Conservation (phyloP, 129 eudicot species). For the Calendula officinalis region DNA sequence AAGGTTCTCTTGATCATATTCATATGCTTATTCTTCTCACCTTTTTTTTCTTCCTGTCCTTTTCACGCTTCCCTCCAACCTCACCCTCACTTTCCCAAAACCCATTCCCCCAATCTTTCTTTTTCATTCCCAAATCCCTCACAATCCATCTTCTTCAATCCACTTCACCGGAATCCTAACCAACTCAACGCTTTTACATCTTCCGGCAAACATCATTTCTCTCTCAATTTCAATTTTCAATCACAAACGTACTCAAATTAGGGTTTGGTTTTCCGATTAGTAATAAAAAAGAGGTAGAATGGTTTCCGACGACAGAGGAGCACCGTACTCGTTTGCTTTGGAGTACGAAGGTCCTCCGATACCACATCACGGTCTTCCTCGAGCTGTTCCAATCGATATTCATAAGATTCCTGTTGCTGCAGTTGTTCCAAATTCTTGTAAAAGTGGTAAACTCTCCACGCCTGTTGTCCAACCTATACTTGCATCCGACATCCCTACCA, state of each 20-base stretch:
- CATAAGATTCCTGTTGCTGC: slow-evolving; percentile 87
- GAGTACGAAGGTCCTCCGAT: slow-evolving; percentile 93
- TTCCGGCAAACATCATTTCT: neutral
- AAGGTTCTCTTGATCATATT: slow-evolving; percentile 20
- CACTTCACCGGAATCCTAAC: neutral
- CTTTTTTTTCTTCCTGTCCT: slow-evolving; percentile 19
- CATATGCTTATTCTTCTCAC: slow-evolving; percentile 22
- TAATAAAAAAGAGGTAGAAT: neutral
- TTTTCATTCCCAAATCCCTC: slow-evolving; percentile 5
- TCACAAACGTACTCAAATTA: slow-evolving; percentile 10
- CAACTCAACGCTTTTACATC: neutral
- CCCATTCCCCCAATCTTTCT: slow-evolving; percentile 7
- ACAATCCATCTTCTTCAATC: neutral
- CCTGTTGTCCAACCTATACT: slow-evolving; percentile 85
- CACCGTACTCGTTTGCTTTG: slow-evolving; percentile 67
- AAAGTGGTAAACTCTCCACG: slow-evolving; percentile 42
- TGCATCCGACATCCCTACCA: slow-evolving; percentile 42
- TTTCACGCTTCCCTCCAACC: slow-evolving; percentile 15
- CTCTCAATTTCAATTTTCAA: neutral
- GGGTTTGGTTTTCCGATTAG: slow-evolving; percentile 9
- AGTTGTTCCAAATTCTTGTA: slow-evolving; percentile 45
- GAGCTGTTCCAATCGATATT: slow-evolving; percentile 78
- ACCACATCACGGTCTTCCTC: slow-evolving; percentile 55
- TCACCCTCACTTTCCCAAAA: slow-evolving; percentile 32
- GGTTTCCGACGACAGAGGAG: slow-evolving; percentile 39